These are phyloP conservation scores for Isabelozyma rhagii DNA, from an alignment of 805 yeast genomes.

Conservation along the genomic window DNA sequence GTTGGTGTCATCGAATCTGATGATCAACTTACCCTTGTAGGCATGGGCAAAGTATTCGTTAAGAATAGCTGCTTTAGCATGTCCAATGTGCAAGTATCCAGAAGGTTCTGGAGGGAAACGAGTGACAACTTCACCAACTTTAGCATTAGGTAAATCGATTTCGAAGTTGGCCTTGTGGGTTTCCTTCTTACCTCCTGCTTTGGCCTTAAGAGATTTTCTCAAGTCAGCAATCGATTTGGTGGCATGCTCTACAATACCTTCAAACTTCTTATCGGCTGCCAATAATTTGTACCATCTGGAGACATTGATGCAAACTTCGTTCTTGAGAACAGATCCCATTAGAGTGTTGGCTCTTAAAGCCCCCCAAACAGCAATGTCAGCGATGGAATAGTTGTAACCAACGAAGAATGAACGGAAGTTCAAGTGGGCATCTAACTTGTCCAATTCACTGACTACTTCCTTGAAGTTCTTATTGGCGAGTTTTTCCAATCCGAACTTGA, in stretches of 20 bases:
- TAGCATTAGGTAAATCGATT: slow-evolving; percentile 88
- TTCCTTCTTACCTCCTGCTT: slow-evolving; percentile 54
- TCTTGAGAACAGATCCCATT: slow-evolving; percentile 86
- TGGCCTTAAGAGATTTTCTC: too few relatives aligned
- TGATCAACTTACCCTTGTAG: slow-evolving; percentile 93
- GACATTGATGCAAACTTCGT: slow-evolving; percentile 77
- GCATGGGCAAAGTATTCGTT: slow-evolving; percentile 95
- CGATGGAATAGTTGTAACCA: slow-evolving; percentile 65
- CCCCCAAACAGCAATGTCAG: slow-evolving; percentile 93
- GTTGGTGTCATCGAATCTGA: slow-evolving; percentile 97
- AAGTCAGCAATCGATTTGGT: too few relatives aligned
- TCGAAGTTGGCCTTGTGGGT: slow-evolving; percentile 93
- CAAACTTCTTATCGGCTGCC: slow-evolving; percentile 65
- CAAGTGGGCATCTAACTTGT: slow-evolving; percentile 75
- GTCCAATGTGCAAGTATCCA: slow-evolving; percentile 98
- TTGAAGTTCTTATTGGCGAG: slow-evolving; percentile 74
- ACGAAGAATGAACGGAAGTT: slow-evolving; percentile 78
- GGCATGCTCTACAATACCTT: slow-evolving; percentile 42
- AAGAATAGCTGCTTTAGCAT: slow-evolving; percentile 95
- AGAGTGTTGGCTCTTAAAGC: slow-evolving; percentile 88
- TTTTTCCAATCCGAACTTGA: too few relatives aligned
- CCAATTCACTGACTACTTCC: slow-evolving; percentile 73
- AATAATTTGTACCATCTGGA: slow-evolving; percentile 90
- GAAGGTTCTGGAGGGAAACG: slow-evolving; percentile 99
- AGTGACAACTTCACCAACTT: slow-evolving; percentile 92